These are phyloP conservation scores for Glycine soja DNA, from an alignment of 306 rosid genomes.

Conservation along the genomic window DNA sequence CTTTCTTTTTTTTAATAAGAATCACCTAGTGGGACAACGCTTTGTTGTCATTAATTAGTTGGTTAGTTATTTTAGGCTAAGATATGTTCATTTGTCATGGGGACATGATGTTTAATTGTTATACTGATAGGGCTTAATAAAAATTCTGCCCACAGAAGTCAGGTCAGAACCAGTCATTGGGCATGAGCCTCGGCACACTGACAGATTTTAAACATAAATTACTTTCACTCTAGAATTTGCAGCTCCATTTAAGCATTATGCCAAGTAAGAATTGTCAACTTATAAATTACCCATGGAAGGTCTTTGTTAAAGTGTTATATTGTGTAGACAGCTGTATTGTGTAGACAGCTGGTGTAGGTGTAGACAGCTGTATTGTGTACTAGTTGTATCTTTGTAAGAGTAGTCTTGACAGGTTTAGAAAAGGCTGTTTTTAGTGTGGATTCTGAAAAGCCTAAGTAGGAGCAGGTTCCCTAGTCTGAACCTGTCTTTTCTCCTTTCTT, in stretches of 20 bases:
- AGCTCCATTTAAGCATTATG: constrained; percentile 14
- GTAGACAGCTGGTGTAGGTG: too few species aligned
- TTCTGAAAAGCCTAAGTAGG: too few species aligned
- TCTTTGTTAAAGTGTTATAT: too few species aligned
- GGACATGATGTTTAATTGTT: background rate
- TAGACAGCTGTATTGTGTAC: too few species aligned
- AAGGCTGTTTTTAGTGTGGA: too few species aligned
- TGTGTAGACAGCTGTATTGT: too few species aligned
- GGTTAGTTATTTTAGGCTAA: background rate
- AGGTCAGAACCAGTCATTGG: background rate
- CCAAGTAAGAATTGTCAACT: background rate
- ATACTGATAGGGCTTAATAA: background rate
- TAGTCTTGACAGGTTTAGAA: too few species aligned
- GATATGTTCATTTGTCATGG: too few species aligned
- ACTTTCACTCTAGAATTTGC: background rate
- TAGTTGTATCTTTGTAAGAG: too few species aligned
- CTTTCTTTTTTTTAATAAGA: too few species aligned
- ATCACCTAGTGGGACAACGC: background rate
- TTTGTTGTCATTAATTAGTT: background rate
- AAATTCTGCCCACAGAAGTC: background rate
- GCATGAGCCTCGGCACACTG: constrained; percentile 5
- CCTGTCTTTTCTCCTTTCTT: too few species aligned
- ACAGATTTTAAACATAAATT: background rate
- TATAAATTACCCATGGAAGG: background rate
- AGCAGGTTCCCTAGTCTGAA: too few species aligned